Evolutionary conservation across 192 early-diverging fungal species (phyloP), one percentile per base, ranked within the genome.

Genomic region (Gaertneriomyces semiglobifer): DNA sequence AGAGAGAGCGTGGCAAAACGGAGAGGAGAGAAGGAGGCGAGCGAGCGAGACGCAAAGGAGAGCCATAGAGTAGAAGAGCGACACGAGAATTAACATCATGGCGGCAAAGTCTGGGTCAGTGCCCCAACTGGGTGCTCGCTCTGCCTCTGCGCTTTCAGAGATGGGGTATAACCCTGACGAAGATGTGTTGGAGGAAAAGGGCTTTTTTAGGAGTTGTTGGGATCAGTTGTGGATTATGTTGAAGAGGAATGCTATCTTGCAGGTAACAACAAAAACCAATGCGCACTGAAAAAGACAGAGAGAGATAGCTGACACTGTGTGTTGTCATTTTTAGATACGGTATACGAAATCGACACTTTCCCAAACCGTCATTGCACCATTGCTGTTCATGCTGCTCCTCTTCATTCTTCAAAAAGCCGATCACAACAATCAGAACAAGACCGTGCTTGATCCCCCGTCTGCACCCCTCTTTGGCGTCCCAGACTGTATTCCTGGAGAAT

Each of bases 311-410:
- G 14, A 56, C 11, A 11, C 10, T 14, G 11, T 56, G 12, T n/a
- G 14, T 56, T 14, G 19, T 61, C 5, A 4, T 3, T 44, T n/a
- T n/a, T 40, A 81, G 79, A 70, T 80, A 40, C 81, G 88, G 16
- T 89, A 85, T 65, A 74, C 68, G 33, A 74, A 74, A 62, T 80
- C 88, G 38, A 89, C 88, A 4, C 60, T 89, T 44, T 66, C 86
- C 12, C 88, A 89, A 69, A 72, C 73, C 40, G 59, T 89, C 19
- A 40, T 88, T 10, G 85, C 86, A 8, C 88, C 88, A 4, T 70
- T 90, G 59, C 55, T 90, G 16, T 90, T 90, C 74, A 69, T 82
- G 61, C 71, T 90, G 55, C 76, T 90, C 4, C 71, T 90, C 11
- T 87, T 77, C 69, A 66, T 87, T 44, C 79, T 90, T 0, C 81